Percentiles rank a stretch among this genome's conserved stretches.
phyloP scores from a whole-genome alignment of 169 alveolate species.

The Cryptosporidium viatorum region DNA sequence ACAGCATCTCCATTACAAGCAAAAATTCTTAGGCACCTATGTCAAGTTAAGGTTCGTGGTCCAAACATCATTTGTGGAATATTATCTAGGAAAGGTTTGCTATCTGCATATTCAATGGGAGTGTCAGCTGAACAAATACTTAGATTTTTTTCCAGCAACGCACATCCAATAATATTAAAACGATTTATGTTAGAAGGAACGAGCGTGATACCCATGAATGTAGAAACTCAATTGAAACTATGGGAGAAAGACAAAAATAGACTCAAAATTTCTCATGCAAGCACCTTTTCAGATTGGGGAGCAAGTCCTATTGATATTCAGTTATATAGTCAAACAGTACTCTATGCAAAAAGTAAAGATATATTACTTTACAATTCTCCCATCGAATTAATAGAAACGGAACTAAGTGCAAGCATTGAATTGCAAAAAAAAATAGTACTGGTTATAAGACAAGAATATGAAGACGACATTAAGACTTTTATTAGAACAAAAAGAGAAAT shows the following conservation, averaged over 20 bases:
- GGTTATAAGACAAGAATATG: slow-evolving; percentile 31
- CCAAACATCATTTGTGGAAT: slow-evolving; percentile 90
- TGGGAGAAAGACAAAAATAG: slow-evolving; percentile 91
- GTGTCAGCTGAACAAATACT: slow-evolving; percentile 89
- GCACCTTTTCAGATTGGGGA: slow-evolving; percentile 70
- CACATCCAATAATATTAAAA: slow-evolving; percentile 78
- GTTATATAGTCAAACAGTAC: slow-evolving; percentile 29
- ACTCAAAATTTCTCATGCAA: slow-evolving; percentile 61
- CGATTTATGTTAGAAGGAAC: slow-evolving; percentile 63
- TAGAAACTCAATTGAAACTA: slow-evolving; percentile 85
- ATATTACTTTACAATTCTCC: slow-evolving; percentile 18
- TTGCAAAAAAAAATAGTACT: slow-evolving; percentile 1
- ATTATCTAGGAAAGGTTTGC: slow-evolving; percentile 85
- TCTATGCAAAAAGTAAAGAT: slow-evolving; percentile 38
- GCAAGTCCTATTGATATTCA: slow-evolving; percentile 10
- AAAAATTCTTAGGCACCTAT: slow-evolving; percentile 85
- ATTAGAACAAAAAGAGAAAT: slow-evolving; percentile 42
- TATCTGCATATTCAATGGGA: slow-evolving; percentile 87
- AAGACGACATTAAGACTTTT: slow-evolving; percentile 65
- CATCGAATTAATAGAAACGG: slow-evolving; percentile 1
- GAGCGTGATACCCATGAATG: slow-evolving; percentile 85
- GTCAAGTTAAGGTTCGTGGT: slow-evolving; percentile 89
- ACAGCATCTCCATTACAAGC: slow-evolving; percentile 88
- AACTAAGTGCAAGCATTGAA: background rate
- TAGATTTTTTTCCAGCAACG: slow-evolving; percentile 85